phyloP scores from a whole-genome alignment of 805 yeast species.

The Nakazawaea siamensis region DNA sequence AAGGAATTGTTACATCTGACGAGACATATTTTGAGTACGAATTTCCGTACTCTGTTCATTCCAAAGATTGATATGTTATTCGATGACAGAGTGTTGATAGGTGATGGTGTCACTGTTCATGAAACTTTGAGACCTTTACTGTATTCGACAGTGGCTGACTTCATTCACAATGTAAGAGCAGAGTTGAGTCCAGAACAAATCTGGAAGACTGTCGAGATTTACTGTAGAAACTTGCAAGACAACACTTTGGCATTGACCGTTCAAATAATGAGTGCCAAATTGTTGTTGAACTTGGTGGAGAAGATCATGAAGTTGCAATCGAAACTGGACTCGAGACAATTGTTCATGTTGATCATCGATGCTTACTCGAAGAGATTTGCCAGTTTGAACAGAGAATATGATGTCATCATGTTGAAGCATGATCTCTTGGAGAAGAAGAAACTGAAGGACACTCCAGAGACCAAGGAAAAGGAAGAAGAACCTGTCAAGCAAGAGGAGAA shows the following conservation, averaged over 20 bases:
- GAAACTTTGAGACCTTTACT: slow-evolving; percentile 91
- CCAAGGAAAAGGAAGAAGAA: slow-evolving; percentile 12
- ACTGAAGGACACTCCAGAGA: slow-evolving; percentile 20
- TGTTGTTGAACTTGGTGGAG: slow-evolving; percentile 81
- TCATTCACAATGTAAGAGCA: slow-evolving; percentile 83
- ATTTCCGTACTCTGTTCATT: slow-evolving; percentile 71
- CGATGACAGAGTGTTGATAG: slow-evolving; percentile 81
- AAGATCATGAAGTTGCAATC: slow-evolving; percentile 76
- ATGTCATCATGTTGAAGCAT: slow-evolving; percentile 56
- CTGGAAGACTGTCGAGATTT: slow-evolving; percentile 78
- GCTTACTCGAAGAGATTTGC: slow-evolving; percentile 80
- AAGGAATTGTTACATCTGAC: slow-evolving; percentile 92
- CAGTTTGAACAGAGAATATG: slow-evolving; percentile 64
- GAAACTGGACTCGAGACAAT: slow-evolving; percentile 73
- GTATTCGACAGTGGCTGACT: slow-evolving; percentile 91
- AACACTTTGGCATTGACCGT: slow-evolving; percentile 77
- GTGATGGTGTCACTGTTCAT: slow-evolving; percentile 85
- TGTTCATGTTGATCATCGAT: slow-evolving; percentile 79
- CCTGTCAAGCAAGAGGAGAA: too few relatives aligned
- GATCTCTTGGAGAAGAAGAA: slow-evolving; percentile 41
- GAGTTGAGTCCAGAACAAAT: slow-evolving; percentile 78
- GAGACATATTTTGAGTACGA: slow-evolving; percentile 89
- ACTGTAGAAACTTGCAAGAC: slow-evolving; percentile 75
- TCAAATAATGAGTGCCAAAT: slow-evolving; percentile 93
- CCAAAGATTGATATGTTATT: slow-evolving; percentile 81